These are phyloP conservation scores for Cruciata laevipes DNA, from an alignment of 257 asterid species.

Conservation along the genomic window DNA sequence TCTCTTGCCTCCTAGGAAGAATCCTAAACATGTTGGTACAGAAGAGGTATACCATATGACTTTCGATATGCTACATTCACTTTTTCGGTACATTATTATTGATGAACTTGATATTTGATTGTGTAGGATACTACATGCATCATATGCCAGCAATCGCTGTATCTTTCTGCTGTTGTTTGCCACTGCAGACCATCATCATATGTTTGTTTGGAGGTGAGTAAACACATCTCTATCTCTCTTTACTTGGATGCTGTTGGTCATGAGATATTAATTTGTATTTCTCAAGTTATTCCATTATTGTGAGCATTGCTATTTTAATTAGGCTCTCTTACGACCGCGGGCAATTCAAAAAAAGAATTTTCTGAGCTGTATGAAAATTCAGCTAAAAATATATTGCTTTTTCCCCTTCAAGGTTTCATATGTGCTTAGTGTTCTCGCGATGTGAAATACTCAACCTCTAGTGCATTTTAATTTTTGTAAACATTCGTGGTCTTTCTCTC, in stretches of 20 bases:
- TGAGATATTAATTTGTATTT: background rate
- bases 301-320: background rate
- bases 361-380: background rate
- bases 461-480: background rate
- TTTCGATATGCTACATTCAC: conserved; percentile 10
- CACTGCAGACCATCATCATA: conserved; percentile 70
- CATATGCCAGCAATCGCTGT: conserved; percentile 82
- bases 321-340: background rate
- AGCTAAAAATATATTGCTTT: background rate
- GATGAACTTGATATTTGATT: conserved; percentile 20
- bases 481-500: background rate
- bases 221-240: background rate
- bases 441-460: conserved; percentile 9
- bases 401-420: background rate
- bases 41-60: conserved; percentile 62
- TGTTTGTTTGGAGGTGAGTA: conserved; percentile 89
- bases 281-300: background rate
- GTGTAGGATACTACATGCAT: conserved; percentile 80
- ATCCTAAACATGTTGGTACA: conserved; percentile 66
- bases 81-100: conserved; percentile 16
- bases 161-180: conserved; percentile 87
- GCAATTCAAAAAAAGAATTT: too few relatives aligned
- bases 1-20: conserved; percentile 52
- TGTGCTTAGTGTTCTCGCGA: background rate
- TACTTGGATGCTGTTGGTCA: background rate